A percentile compares a stretch with the other conserved stretches of the same genome.
These are phyloP conservation scores for Vanderwaltozyma verrucispora DNA, from an alignment of 805 yeast genomes.

Conservation along the genomic window DNA sequence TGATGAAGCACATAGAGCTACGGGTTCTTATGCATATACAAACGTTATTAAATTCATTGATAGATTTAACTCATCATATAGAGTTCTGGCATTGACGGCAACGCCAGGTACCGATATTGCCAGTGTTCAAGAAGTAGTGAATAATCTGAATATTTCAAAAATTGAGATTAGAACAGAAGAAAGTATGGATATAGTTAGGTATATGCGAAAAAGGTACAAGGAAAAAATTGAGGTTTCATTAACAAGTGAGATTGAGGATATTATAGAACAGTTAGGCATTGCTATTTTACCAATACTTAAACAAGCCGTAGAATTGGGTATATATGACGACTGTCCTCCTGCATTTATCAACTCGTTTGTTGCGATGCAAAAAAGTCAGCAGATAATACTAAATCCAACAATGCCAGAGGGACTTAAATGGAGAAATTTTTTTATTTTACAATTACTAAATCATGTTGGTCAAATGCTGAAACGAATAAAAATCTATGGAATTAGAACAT, in stretches of 20 bases:
- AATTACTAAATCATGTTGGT: conserved; percentile 46
- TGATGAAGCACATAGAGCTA: conserved; percentile 94
- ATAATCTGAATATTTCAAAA: conserved; percentile 59
- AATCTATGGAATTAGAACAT: conserved; percentile 74
- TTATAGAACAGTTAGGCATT: conserved; percentile 43
- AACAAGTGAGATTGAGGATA: conserved; percentile 44
- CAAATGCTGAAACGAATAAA: conserved; percentile 58
- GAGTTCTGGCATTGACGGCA: conserved; percentile 85
- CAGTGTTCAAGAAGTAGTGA: conserved; percentile 77
- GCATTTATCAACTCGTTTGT: conserved; percentile 56
- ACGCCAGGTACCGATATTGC: conserved; percentile 88
- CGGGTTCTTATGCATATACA: conserved; percentile 82
- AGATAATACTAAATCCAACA: conserved; percentile 40
- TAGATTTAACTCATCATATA: conserved; percentile 52
- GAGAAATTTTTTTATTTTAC: conserved; percentile 54
- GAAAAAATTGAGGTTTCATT: conserved; percentile 48
- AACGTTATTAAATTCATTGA: conserved; percentile 63
- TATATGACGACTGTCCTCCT: conserved; percentile 60
- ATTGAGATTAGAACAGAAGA: conserved; percentile 82
- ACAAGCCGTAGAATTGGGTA: conserved; percentile 51
- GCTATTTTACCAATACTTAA: conserved; percentile 60
- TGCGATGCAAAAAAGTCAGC: conserved; percentile 59
- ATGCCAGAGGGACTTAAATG: conserved; percentile 65
- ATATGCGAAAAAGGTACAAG: conserved; percentile 59
- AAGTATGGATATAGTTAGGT: conserved; percentile 67